Evolutionary conservation across 257 asterid genomes (phyloP).

Genomic region (Plectranthus barbatus): DNA sequence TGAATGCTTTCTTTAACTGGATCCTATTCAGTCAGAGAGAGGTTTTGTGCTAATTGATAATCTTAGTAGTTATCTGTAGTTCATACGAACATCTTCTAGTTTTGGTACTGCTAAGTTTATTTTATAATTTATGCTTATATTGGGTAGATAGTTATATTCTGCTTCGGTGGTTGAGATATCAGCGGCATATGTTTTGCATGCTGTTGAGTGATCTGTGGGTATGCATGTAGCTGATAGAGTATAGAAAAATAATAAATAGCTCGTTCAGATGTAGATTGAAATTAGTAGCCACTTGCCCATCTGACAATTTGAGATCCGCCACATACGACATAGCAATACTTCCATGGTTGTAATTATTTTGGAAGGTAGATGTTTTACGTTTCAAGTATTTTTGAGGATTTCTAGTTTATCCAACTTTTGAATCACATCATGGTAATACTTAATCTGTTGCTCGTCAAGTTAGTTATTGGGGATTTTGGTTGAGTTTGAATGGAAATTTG

Average conservation of each 20-base stretch:
- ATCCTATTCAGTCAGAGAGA: constrained; percentile 13
- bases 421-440: neutral
- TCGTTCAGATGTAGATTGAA: neutral
- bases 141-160: neutral
- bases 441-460: neutral
- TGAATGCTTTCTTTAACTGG: constrained; percentile 14
- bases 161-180: constrained; percentile 10
- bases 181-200: neutral
- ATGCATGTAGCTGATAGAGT: neutral
- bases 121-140: constrained; percentile 1
- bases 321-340: neutral
- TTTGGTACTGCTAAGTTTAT: neutral
- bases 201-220: neutral
- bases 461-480: neutral
- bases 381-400: neutral
- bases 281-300: neutral
- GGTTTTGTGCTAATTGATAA: constrained; percentile 1
- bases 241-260: neutral
- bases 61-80: neutral
- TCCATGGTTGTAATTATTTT: neutral
- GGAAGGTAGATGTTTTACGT: neutral
- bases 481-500: neutral
- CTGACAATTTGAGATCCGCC: neutral
- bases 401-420: neutral
- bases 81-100: neutral